Evolutionary conservation across 345 rosid species (phyloP).

Genomic region (Eucalyptus erythrocorys): DNA sequence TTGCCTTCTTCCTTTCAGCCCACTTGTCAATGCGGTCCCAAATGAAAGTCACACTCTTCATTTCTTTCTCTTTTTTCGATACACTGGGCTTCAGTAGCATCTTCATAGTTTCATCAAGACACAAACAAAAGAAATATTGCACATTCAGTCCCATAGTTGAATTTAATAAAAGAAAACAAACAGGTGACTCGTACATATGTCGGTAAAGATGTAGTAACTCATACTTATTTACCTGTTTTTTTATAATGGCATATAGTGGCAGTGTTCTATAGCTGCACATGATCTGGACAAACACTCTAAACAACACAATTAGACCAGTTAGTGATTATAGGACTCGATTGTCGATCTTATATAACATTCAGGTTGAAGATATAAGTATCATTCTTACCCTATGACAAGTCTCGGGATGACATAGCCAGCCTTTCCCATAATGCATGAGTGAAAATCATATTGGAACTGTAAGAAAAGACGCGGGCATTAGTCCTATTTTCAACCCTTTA

Average conservation of each 20-base stretch:
- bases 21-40: conserved; percentile 18
- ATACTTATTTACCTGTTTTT: conserved; percentile 37
- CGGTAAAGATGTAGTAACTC: background rate
- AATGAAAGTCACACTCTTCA: conserved; percentile 59
- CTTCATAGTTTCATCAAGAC: conserved; percentile 32
- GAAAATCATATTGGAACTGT: conserved; percentile 59
- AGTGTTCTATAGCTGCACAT: conserved; percentile 78
- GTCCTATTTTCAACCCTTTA: background rate
- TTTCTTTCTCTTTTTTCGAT: conserved; percentile 45
- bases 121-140: background rate
- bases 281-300: conserved; percentile 53
- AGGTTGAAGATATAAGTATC: background rate
- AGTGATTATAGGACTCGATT: background rate
- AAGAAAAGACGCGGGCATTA: background rate
- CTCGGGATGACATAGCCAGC: conserved; percentile 45
- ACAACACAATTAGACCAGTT: background rate
- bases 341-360: background rate
- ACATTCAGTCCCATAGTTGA: background rate
- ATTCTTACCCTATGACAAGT: conserved; percentile 58
- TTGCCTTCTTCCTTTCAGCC: too few relatives aligned
- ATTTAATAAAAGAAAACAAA: background rate
- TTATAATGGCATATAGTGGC: conserved; percentile 77
- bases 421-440: conserved; percentile 78
- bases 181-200: background rate
- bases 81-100: conserved; percentile 20